Conservation (phyloP, 2,329 filamentous ascomycete genomes). For the Pseudocercospora crystallina region DNA sequence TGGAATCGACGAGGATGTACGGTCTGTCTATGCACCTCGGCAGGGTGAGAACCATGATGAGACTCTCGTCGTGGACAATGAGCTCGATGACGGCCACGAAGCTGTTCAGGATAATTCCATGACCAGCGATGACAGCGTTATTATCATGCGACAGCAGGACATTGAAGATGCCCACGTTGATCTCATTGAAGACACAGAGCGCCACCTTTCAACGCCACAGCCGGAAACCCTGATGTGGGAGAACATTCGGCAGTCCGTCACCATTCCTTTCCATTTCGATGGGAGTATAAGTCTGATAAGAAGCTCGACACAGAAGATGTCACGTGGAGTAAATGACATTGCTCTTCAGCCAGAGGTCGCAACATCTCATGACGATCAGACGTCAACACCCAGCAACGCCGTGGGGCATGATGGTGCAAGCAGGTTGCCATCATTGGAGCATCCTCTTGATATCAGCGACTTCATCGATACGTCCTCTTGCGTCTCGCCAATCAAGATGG, state of each 20-base stretch:
- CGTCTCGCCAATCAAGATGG: neutral
- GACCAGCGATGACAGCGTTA: conserved; percentile 20
- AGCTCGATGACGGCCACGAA: conserved; percentile 10
- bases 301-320: neutral
- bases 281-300: conserved; percentile 9
- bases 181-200: neutral
- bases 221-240: conserved; percentile 34
- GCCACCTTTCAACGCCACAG: conserved; percentile 12
- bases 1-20: neutral
- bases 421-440: no score
- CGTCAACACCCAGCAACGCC: no score
- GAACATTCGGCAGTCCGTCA: conserved; percentile 30
- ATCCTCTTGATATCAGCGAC: conserved; percentile 19
- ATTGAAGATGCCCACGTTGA: no score
- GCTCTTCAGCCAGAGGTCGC: no score
- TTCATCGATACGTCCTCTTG: conserved; percentile 31
- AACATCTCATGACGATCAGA: no score
- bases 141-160: conserved; percentile 13
- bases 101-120: conserved; percentile 11
- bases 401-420: no score
- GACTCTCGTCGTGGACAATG: conserved; percentile 18
- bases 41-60: conserved; percentile 13
- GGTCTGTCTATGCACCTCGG: neutral
- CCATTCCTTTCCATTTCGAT: conserved; percentile 33
- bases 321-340: no score